phyloP scores from a whole-genome alignment of 1,139 yeast genomes.

The Diutina mesorugosa region DNA sequence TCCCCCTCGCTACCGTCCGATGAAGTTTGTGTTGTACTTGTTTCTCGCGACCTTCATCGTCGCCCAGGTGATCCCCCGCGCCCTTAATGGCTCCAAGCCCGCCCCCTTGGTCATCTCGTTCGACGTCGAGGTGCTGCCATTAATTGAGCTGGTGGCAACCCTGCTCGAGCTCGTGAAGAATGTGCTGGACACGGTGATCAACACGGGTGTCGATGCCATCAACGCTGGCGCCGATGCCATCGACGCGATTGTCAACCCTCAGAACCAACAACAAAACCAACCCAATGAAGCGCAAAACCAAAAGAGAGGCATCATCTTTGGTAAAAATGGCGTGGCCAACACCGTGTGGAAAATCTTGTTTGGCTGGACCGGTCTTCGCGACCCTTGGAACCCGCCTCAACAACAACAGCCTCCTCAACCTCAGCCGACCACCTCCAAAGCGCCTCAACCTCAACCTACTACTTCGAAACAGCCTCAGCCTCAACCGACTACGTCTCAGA shows the following conservation, averaged over 20 bases:
- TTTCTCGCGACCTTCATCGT: neutral
- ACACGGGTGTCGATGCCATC: neutral
- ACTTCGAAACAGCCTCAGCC: neutral
- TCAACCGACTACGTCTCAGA: neutral
- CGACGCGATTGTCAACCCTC: neutral
- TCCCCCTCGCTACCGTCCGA: neutral
- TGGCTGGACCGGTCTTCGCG: neutral
- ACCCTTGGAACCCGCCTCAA: neutral
- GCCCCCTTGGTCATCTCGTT: neutral
- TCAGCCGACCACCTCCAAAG: neutral
- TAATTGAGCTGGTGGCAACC: neutral
- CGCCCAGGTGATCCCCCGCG: slow-evolving; percentile 1
- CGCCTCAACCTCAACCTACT: neutral
- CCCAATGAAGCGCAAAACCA: too few relatives aligned
- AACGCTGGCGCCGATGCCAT: neutral
- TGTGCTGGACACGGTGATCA: neutral
- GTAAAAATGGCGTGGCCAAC: neutral
- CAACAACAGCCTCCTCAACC: neutral
- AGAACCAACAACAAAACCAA: too few relatives aligned
- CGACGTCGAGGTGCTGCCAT: neutral
- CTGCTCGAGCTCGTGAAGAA: neutral
- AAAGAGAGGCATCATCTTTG: neutral
- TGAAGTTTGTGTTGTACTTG: neutral
- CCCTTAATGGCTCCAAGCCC: neutral
- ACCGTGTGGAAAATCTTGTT: neutral